Conservation (phyloP, 148 eudicot species). For the Rhododendron griersonianum region DNA sequence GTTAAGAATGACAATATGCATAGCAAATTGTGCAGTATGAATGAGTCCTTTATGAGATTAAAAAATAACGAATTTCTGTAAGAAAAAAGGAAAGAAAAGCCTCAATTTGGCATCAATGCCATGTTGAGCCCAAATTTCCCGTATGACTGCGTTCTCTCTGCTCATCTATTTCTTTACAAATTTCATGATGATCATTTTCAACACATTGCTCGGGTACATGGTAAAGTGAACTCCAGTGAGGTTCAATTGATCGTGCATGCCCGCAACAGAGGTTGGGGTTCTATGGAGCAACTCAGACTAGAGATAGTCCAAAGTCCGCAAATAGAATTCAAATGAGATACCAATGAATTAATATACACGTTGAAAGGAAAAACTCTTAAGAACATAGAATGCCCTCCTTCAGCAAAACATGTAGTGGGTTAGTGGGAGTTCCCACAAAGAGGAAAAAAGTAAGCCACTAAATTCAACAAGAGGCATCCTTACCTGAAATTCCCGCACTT, state of each 20-base stretch:
- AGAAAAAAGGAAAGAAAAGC: not conserved
- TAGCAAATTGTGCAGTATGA: not conserved
- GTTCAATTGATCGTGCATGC: not conserved
- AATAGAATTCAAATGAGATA: not conserved
- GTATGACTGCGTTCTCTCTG: not conserved
- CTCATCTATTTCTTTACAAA: not conserved
- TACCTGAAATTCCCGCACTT: conserved; percentile 96
- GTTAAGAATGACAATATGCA: not conserved
- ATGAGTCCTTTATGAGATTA: not conserved
- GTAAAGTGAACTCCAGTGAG: not conserved
- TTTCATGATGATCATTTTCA: not conserved
- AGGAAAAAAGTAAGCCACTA: not conserved
- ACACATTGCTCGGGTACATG: not conserved
- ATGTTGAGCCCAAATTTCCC: not conserved
- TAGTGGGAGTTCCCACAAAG: not conserved
- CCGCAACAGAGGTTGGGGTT: not conserved
- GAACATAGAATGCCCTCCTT: not conserved
- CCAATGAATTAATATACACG: not conserved
- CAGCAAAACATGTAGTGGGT: not conserved
- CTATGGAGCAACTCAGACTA: not conserved
- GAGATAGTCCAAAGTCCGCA: not conserved
- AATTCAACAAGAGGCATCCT: not conserved
- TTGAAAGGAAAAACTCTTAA: not conserved
- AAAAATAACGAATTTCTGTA: not conserved
- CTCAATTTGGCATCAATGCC: not conserved